Base-by-base conservation (phyloP, 164 flowering plant genomes). In the Kalanchoe fedtschenkoi region DNA sequence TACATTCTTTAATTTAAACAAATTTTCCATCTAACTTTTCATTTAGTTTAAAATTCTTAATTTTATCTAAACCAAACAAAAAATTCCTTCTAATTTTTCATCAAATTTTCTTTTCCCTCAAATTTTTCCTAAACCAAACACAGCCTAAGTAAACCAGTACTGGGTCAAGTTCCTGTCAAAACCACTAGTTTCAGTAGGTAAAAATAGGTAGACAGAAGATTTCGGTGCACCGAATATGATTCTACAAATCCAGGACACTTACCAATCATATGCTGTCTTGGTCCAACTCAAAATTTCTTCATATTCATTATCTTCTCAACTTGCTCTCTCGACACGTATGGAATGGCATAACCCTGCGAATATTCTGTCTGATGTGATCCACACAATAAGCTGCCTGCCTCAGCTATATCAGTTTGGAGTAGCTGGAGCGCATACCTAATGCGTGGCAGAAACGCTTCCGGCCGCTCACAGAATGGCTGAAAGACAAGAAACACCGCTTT, bases 391-490 rank as follows among this genome's bases (percentile, higher is more conserved):
- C 43, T 68, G 41, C 34, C 66, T 44, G 58, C 76, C 69, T 72
- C 74, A 66, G 70, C 71, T 68, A 22, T 54, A 28, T 39, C 73
- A 77, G 74, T 56, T n/a, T 62, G 65, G 32, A 82, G 63, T 75
- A 84, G 60, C 74, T 65, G 76, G 33, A 84, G 70, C 55, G 74
- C 69, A 66, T 79, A 78, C 54, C 81, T 78, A 11, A 78, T 71
- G 65, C 70, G 61, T 37, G 89, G 86, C 22, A 86, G 84, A 73
- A 86, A 84, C 58, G 86, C 84, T 67, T 81, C 81, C 0, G 87
- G 87, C 28, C 89, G 72, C 30, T 71, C 65, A 70, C 92, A 86
- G 39, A 72, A 81, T 15, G 80, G 75, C 68, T 62, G 66, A 63
- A 84, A 86, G 62, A 77, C 77, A 60, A 63, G 65, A 62, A 82